Percentiles rank a stretch among this genome's conserved stretches.
phyloP scores from a whole-genome alignment of 805 yeast genomes.

The Kuraishia ogatae region DNA sequence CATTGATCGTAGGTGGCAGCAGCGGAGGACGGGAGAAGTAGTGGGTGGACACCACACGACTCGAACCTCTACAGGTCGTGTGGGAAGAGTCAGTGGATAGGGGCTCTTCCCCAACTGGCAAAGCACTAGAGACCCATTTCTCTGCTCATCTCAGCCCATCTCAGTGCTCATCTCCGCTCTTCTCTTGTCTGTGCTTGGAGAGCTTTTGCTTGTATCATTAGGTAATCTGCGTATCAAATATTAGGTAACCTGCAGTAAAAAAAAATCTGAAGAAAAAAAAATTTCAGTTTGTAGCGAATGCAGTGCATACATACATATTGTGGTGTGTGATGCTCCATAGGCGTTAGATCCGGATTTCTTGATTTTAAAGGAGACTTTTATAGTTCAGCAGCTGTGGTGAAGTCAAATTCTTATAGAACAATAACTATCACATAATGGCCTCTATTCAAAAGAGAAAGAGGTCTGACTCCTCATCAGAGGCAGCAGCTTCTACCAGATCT shows the following conservation, averaged over 20 bases:
- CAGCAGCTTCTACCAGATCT: conserved; percentile 17
- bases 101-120: too few species aligned
- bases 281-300: neutral
- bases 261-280: too few species aligned
- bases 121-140: too few species aligned
- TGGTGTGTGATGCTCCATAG: too few species aligned
- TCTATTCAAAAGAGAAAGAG: conserved; percentile 37
- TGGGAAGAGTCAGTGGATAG: too few species aligned
- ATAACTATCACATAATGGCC: conserved; percentile 8
- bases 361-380: neutral
- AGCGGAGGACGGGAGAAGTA: too few species aligned
- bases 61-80: too few species aligned
- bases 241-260: neutral
- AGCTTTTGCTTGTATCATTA: too few species aligned
- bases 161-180: neutral
- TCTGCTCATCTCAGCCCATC: too few species aligned
- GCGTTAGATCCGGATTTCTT: neutral
- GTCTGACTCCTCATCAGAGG: conserved; percentile 28
- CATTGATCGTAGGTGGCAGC: too few species aligned
- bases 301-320: neutral
- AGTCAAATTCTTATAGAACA: neutral
- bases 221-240: too few species aligned
- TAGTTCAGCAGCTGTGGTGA: neutral
- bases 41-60: too few species aligned
- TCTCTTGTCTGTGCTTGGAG: neutral